Evolutionary conservation across 495 filamentous ascomycete genomes (phyloP), one percentile per base, ranked within the genome.

Genomic region (Talaromyces wortmannii): DNA sequence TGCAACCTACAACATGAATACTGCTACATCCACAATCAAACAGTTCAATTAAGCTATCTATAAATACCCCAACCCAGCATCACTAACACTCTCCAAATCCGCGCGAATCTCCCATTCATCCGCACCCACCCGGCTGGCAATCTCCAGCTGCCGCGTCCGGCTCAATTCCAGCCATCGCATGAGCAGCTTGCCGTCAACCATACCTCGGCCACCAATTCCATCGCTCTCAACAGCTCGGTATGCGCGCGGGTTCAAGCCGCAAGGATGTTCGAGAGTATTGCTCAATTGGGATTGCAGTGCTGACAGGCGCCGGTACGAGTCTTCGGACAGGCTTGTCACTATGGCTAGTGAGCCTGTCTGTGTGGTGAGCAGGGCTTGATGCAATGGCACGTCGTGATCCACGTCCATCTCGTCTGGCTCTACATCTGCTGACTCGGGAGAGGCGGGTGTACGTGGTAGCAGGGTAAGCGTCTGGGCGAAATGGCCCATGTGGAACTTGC

Each of bases 401-500:
- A 70, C n/a, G 50, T 77, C 72, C 67, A 76, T 74, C n/a, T 65
- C 61, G 52, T 71, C 65, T 44, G 66, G 65, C 51, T 65, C 62
- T 17, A 67, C 56, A n/a, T 63, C 63, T 29, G 63, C 51, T 11
- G 62, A 56, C 54, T 77, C 71, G 43, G 78, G 67, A n/a, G 72
- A 68, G 13, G 80, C 67, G 12, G 76, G 63, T 8, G 81, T 80
- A 11, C 84, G 83, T 1, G 89, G 89, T 46, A 97, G 78, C 48
- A 96, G 82, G 8, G 84, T 86, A 55, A 92, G 79, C 44, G 78
- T 82, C 12, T 85, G 83, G 5, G 88, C 79, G 59, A 86, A 81
- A 64, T 94, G 86, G 45, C 89, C 90, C 6, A 86, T 86, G 55
- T 95, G 86, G 76, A 97, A 96, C 59, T 89, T 87, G 46, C 89